Percentiles rank a stretch among this genome's conserved stretches.
phyloP scores from a whole-genome alignment of 768 basidiomycete genomes.

The Collybia sordida region DNA sequence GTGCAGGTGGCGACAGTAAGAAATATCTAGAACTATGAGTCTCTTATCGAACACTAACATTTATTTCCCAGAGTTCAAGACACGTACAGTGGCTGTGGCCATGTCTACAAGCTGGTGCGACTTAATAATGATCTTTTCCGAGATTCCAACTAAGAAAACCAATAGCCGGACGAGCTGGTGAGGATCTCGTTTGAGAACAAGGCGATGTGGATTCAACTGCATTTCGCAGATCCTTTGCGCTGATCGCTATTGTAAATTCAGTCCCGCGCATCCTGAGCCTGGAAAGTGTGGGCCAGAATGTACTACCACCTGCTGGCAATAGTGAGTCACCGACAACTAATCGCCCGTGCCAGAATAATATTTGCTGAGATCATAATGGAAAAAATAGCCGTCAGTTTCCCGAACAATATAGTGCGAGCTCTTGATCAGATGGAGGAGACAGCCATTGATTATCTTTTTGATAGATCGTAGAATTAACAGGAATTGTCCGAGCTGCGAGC shows the following conservation, averaged over 20 bases:
- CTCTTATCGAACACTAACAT: conserved; percentile 13
- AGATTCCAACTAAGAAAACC: conserved; percentile 6
- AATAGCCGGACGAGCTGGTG: conserved; percentile 64
- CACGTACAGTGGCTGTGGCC: conserved; percentile 56
- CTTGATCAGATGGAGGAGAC: conserved; percentile 3
- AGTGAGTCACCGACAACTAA: conserved; percentile 44
- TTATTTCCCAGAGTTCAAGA: conserved; percentile 56
- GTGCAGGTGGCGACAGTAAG: conserved; percentile 76
- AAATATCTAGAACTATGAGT: conserved; percentile 6
- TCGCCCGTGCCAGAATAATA: background rate
- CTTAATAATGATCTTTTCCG: background rate
- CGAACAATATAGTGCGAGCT: conserved; percentile 59
- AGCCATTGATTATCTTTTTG: conserved; percentile 14
- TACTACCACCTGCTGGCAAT: conserved; percentile 70
- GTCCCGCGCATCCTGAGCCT: conserved; percentile 50
- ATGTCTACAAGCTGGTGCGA: conserved; percentile 53
- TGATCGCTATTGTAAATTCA: conserved; percentile 69
- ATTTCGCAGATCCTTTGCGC: conserved; percentile 62
- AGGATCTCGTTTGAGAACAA: conserved; percentile 9
- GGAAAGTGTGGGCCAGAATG: conserved; percentile 59
- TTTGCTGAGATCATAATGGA: conserved; percentile 17
- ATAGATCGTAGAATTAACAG: conserved; percentile 28
- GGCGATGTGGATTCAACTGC: conserved; percentile 3
- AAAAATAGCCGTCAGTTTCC: conserved; percentile 65
- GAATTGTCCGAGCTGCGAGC: conserved; percentile 27